Percentiles rank a stretch among this genome's conserved stretches.
phyloP scores from a whole-genome alignment of 805 yeast genomes.

The Candida nitratophila region DNA sequence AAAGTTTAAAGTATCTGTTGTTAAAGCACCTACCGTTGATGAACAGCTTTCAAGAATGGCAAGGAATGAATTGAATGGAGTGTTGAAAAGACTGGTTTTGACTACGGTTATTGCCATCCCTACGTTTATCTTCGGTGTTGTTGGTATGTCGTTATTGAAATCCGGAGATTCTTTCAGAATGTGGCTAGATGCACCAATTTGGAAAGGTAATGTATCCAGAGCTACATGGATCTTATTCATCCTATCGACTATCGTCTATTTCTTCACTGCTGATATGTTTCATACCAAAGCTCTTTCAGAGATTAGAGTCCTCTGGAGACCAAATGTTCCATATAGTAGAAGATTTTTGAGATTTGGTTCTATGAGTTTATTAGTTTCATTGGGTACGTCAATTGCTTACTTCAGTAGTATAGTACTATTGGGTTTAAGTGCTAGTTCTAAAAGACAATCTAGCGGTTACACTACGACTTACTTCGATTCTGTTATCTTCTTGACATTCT shows the following conservation, averaged over 20 bases:
- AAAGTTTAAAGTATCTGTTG: constrained; percentile 42
- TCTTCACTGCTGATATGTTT: constrained; percentile 67
- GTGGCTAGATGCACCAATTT: constrained; percentile 56
- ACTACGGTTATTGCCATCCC: constrained; percentile 52
- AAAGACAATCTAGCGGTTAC: constrained; percentile 29
- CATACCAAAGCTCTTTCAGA: constrained; percentile 63
- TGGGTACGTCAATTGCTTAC: constrained; percentile 71
- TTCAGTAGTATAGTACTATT: constrained; percentile 58
- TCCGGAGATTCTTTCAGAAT: constrained; percentile 29
- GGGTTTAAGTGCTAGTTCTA: constrained; percentile 32
- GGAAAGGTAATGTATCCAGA: constrained; percentile 56
- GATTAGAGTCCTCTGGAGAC: constrained; percentile 47
- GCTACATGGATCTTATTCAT: constrained; percentile 60
- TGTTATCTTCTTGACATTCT: constrained; percentile 68
- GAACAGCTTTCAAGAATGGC: constrained; percentile 52
- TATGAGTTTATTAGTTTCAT: constrained; percentile 64
- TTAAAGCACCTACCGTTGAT: constrained; percentile 51
- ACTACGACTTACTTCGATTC: constrained; percentile 72
- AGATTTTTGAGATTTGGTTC: constrained; percentile 67
- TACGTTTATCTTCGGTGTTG: constrained; percentile 60
- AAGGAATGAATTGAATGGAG: constrained; percentile 36
- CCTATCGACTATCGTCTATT: constrained; percentile 65
- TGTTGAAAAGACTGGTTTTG: constrained; percentile 39
- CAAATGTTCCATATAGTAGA: constrained; percentile 45
- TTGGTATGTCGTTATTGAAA: constrained; percentile 55